phyloP scores from a whole-genome alignment of 139 green algal species.

The Protoeuglena noctilucae region DNA sequence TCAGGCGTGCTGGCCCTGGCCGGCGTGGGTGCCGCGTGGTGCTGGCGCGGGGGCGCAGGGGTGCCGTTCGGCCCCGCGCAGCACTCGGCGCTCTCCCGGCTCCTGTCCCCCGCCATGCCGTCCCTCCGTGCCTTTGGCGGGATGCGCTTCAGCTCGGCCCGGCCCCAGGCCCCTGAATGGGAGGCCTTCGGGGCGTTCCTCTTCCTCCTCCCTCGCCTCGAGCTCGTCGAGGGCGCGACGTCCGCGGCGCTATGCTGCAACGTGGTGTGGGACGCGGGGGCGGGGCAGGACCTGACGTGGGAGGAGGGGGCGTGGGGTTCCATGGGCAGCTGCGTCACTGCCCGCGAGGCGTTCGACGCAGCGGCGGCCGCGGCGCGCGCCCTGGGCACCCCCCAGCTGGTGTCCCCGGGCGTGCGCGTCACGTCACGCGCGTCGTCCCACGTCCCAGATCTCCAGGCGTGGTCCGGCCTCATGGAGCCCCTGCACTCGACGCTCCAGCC shows the following conservation, averaged over 20 bases:
- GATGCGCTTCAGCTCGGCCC: slow-evolving; percentile 31
- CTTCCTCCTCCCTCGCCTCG: slow-evolving; percentile 59
- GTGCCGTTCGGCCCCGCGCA: background rate
- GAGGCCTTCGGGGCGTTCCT: slow-evolving; percentile 50
- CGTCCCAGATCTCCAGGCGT: slow-evolving; percentile 4
- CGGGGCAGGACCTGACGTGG: background rate
- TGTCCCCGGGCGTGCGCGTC: background rate
- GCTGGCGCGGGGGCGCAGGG: background rate
- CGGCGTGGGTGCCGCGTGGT: background rate
- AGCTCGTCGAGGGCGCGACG: slow-evolving; percentile 34
- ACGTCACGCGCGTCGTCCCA: background rate
- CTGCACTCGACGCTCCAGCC: slow-evolving; percentile 10
- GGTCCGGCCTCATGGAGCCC: slow-evolving; percentile 7
- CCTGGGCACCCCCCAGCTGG: background rate
- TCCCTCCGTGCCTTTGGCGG: slow-evolving; percentile 59
- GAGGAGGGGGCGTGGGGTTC: no score
- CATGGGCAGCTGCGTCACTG: no score
- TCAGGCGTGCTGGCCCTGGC: background rate
- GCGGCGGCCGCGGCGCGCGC: slow-evolving; percentile 18
- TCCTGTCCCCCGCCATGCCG: slow-evolving; percentile 34
- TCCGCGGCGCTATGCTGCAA: slow-evolving; percentile 40
- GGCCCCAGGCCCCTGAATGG: slow-evolving; percentile 28
- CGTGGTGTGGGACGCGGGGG: slow-evolving; percentile 43
- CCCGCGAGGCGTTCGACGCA: slow-evolving; percentile 24
- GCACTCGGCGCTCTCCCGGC: slow-evolving; percentile 39